These are phyloP conservation scores for Candida silvicultrix DNA, from an alignment of 805 yeast genomes.

Conservation along the genomic window DNA sequence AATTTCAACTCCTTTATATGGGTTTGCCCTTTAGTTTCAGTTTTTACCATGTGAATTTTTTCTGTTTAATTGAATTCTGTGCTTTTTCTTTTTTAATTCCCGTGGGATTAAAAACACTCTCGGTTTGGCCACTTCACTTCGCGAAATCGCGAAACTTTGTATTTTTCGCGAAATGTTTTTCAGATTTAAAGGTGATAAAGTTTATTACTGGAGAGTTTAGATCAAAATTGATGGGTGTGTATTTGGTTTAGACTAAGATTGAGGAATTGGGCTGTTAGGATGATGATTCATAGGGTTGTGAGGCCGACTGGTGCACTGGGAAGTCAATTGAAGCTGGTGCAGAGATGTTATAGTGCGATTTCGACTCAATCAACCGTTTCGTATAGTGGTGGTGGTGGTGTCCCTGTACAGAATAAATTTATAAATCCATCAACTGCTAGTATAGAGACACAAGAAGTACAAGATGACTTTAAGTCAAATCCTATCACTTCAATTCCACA, in stretches of 20 bases:
- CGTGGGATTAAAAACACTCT: neutral
- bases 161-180: no score
- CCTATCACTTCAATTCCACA: neutral
- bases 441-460: neutral
- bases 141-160: no score
- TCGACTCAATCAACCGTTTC: neutral
- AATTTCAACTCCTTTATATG: neutral
- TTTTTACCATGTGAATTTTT: neutral
- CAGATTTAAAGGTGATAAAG: no score
- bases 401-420: no score
- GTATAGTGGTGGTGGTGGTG: neutral
- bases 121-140: no score
- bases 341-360: neutral
- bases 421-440: neutral
- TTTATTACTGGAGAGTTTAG: no score
- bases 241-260: no score
- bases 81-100: neutral
- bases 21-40: neutral
- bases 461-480: no score
- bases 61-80: no score
- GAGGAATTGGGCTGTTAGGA: no score
- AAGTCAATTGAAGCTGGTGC: neutral
- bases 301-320: neutral
- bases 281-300: neutral
- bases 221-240: no score